phyloP scores from a whole-genome alignment of 495 filamentous ascomycete genomes.

The Lentithecium fluviatile region DNA sequence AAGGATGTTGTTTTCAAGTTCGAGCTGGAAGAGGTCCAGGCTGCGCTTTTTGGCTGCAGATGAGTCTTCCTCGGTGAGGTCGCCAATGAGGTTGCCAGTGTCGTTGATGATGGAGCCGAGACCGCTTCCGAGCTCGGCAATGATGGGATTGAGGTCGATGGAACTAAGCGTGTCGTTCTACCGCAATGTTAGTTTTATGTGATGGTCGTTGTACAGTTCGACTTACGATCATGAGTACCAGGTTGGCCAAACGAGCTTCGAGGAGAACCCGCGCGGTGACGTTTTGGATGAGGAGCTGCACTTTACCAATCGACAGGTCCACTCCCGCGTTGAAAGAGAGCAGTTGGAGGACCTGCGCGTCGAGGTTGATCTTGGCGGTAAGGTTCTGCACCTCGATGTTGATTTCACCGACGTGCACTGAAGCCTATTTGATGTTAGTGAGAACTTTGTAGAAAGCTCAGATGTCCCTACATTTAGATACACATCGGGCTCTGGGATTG shows the following conservation, averaged over 20 bases:
- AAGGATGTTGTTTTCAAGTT: slow-evolving; percentile 52
- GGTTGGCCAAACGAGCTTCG: slow-evolving; percentile 56
- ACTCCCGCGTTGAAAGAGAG: slow-evolving; percentile 59
- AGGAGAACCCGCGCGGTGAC: slow-evolving; percentile 57
- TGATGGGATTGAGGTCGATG: slow-evolving; percentile 59
- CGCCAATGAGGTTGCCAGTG: slow-evolving; percentile 40
- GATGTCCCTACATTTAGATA: slow-evolving; percentile 49
- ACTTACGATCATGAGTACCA: slow-evolving; percentile 52
- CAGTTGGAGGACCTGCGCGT: slow-evolving; percentile 55
- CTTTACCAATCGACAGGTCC: slow-evolving; percentile 53
- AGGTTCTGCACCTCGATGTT: slow-evolving; percentile 56
- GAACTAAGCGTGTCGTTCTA: slow-evolving; percentile 49
- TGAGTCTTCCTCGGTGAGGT: slow-evolving; percentile 5
- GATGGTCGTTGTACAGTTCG: too few species aligned
- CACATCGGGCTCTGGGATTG: slow-evolving; percentile 51
- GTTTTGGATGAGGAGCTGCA: slow-evolving; percentile 54
- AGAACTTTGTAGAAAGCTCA: too few species aligned
- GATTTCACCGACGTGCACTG: slow-evolving; percentile 54
- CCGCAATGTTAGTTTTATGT: too few species aligned
- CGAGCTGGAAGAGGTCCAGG: slow-evolving; percentile 28
- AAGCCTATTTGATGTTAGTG: slow-evolving; percentile 25
- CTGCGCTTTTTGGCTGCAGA: slow-evolving; percentile 17
- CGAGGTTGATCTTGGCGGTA: slow-evolving; percentile 60
- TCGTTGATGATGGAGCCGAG: slow-evolving; percentile 51
- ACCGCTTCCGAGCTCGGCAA: slow-evolving; percentile 52